phyloP scores from a whole-genome alignment of 768 basidiomycete genomes.

The Coprinellus micaceus region DNA sequence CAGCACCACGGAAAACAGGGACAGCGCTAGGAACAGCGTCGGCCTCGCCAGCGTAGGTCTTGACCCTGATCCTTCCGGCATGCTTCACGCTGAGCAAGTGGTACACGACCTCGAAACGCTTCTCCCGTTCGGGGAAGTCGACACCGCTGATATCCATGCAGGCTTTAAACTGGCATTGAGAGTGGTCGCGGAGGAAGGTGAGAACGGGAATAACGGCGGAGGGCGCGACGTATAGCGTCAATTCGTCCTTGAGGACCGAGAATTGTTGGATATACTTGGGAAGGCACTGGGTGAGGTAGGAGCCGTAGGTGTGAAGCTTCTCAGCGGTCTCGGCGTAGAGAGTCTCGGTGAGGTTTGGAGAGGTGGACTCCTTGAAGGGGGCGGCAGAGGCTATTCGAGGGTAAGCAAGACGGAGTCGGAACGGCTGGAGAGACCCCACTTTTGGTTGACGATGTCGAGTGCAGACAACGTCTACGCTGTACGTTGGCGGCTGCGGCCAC shows the following conservation, averaged over 20 bases:
- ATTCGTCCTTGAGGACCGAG: constrained; percentile 93
- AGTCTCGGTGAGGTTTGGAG: constrained; percentile 77
- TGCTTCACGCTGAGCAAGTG: constrained; percentile 80
- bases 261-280: constrained; percentile 99
- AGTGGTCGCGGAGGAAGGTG: constrained; percentile 92
- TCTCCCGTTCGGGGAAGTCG: constrained; percentile 89
- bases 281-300: constrained; percentile 88
- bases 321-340: constrained; percentile 71
- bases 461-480: constrained; percentile 37
- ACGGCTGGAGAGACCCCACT: constrained; percentile 33
- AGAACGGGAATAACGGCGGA: constrained; percentile 79
- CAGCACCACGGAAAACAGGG: constrained; percentile 82
- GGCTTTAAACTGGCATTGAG: constrained; percentile 90
- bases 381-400: constrained; percentile 52
- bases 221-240: constrained; percentile 85
- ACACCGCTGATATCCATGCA: constrained; percentile 94
- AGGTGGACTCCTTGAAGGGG: constrained; percentile 87
- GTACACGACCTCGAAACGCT: constrained; percentile 96
- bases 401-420: constrained; percentile 7
- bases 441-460: constrained; percentile 44
- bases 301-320: constrained; percentile 85
- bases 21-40: constrained; percentile 84
- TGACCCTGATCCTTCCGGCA: constrained; percentile 87
- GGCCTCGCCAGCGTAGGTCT: constrained; percentile 94
- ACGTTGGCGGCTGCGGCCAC: constrained; percentile 20